phyloP scores from a whole-genome alignment of 306 rosid genomes.

The Trifolium subterraneum region DNA sequence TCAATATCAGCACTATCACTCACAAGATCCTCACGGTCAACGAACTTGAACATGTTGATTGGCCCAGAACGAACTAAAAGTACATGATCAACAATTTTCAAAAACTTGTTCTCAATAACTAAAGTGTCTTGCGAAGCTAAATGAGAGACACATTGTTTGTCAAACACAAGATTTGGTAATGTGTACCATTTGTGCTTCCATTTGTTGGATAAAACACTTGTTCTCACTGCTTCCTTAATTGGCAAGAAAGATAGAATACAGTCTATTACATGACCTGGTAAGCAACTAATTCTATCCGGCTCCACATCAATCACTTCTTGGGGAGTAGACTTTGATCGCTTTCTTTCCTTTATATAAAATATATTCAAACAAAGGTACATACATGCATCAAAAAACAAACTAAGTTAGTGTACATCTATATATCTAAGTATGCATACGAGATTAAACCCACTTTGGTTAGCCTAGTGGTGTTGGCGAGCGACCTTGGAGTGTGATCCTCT shows the following conservation, averaged over 20 bases:
- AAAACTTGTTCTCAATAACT: not conserved
- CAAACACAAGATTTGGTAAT: not conserved
- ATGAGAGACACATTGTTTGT: not conserved
- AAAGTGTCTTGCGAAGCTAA: not conserved
- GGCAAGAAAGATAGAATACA: not conserved
- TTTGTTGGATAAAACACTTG: not conserved
- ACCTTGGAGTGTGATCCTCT: too few relatives aligned
- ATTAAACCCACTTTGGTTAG: too few relatives aligned
- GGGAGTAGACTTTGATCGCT: not conserved
- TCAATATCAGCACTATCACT: not conserved
- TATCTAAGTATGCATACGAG: not conserved
- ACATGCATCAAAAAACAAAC: too few relatives aligned
- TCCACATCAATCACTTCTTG: not conserved
- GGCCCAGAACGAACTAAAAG: not conserved
- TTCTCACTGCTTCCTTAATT: not conserved
- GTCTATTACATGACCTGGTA: not conserved
- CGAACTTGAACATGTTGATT: not conserved
- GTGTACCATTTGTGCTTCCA: not conserved
- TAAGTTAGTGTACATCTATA: not conserved
- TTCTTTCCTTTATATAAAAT: not conserved
- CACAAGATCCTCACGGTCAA: not conserved
- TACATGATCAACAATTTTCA: not conserved
- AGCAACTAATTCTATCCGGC: not conserved
- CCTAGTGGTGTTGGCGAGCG: too few relatives aligned
- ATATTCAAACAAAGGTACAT: too few relatives aligned